These are phyloP conservation scores for Mariannaea sp. DNA, from an alignment of 2,329 filamentous ascomycete genomes.

Conservation along the genomic window DNA sequence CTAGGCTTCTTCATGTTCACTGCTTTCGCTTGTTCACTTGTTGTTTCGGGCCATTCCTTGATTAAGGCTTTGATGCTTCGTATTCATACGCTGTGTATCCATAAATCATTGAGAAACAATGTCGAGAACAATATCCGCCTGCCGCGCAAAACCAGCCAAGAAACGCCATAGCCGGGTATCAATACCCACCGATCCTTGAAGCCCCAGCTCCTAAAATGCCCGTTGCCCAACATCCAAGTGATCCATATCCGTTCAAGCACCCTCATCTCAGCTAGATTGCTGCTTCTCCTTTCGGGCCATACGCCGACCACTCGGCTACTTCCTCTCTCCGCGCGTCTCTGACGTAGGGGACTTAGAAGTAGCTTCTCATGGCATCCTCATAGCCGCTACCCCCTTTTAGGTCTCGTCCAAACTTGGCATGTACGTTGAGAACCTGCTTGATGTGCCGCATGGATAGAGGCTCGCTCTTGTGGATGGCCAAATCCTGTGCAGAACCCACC, in stretches of 20 bases:
- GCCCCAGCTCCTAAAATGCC: neutral
- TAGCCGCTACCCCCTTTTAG: slow-evolving; percentile 81
- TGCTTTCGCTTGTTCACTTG: neutral
- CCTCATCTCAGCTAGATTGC: slow-evolving; percentile 1
- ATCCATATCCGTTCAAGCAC: neutral
- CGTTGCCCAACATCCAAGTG: neutral
- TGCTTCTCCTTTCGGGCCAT: neutral
- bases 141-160: too few relatives aligned
- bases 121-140: too few relatives aligned
- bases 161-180: neutral
- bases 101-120: slow-evolving; percentile 2
- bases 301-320: slow-evolving; percentile 2
- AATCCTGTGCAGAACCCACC: slow-evolving; percentile 79
- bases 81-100: neutral
- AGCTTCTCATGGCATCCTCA: slow-evolving; percentile 82
- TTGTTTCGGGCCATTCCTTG: slow-evolving; percentile 1
- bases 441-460: slow-evolving; percentile 79
- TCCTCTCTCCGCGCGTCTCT: neutral
- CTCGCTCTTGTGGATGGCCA: slow-evolving; percentile 76
- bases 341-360: slow-evolving; percentile 54
- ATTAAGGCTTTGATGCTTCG: neutral
- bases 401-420: slow-evolving; percentile 81
- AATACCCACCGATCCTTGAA: neutral
- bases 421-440: slow-evolving; percentile 80
- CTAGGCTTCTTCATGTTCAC: neutral